A percentile compares a stretch with the other conserved stretches of the same genome.
These are phyloP conservation scores for Citrullus colocynthis DNA, from an alignment of 306 rosid species.

Conservation along the genomic window DNA sequence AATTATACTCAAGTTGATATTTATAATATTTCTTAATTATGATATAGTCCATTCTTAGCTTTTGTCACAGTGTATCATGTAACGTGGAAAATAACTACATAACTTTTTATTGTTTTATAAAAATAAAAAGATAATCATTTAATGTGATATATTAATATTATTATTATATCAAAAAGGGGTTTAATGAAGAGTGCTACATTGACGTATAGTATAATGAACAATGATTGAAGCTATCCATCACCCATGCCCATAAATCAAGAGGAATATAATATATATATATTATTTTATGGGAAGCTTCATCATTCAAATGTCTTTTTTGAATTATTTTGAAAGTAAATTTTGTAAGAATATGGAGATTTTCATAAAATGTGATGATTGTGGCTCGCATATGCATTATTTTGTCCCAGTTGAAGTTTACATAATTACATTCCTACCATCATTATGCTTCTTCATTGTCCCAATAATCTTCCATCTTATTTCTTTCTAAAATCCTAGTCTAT, in stretches of 20 bases:
- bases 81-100: no score
- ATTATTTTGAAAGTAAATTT: not conserved
- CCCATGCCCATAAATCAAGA: conserved; percentile 5
- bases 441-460: conserved; percentile 4
- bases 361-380: conserved; percentile 4
- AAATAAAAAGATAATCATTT: no score
- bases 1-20: no score
- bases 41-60: no score
- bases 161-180: not conserved
- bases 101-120: no score
- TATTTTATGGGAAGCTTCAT: not conserved
- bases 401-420: not conserved
- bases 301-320: conserved; percentile 1
- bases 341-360: conserved; percentile 1
- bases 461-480: not conserved
- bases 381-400: conserved; percentile 7
- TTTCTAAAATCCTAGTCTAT: no score
- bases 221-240: conserved; percentile 9
- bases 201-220: not conserved
- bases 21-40: no score
- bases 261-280: not conserved
- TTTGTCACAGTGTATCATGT: no score
- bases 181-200: not conserved
- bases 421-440: conserved; percentile 5
- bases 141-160: not conserved